Base-by-base conservation (phyloP, 2,329 filamentous ascomycete species). In the Diplodia seriata region DNA sequence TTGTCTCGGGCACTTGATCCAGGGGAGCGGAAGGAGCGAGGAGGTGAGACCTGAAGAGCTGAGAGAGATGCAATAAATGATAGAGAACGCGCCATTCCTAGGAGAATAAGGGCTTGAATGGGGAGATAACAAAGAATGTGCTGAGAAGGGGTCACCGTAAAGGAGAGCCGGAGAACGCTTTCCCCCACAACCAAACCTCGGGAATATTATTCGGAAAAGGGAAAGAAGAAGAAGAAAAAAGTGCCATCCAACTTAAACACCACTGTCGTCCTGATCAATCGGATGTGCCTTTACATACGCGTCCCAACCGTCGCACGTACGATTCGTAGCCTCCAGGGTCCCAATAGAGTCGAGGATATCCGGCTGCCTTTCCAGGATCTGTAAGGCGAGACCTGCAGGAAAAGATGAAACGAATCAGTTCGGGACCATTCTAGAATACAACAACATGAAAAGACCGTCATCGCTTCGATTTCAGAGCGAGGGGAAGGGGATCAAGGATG, bases 331-430 rank as follows among this genome's bases (percentile, higher is more conserved):
- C 47, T 67, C 68, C 36, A 66, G 31, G 23, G 40, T 57, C 11
- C 65, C 54, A 26, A 61, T 67, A 14, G 36, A 26, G 9, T 67
- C 36, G 8, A 62, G 36, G 26, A 78, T 77, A 66, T 75, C 71
- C 49, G 70, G 69, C 47, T 73, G 71, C 23, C 73, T 62, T 69
- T 78, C 76, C 0, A 78, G 67, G 26, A 78, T 75, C 68, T 78
- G 75, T 59, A 78, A 62, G 11, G 75, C 76, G 43, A 78, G 76
- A 0, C 76, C 76, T 67, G 63, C 14, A 5, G 12, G 43, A 20
- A 47, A 9, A 20, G 43, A 8, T 7, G 20, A 8, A 47, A 47
- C 6, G n/a, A 20, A n/a, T 47, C 18, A 47, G 43, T 20, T 9
- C 15, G 14, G 43, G 6, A 12, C 18, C 8, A 9, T 11, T 20